These are phyloP conservation scores for Umbellularia californica DNA, from an alignment of 164 flowering plant species.

Conservation along the genomic window DNA sequence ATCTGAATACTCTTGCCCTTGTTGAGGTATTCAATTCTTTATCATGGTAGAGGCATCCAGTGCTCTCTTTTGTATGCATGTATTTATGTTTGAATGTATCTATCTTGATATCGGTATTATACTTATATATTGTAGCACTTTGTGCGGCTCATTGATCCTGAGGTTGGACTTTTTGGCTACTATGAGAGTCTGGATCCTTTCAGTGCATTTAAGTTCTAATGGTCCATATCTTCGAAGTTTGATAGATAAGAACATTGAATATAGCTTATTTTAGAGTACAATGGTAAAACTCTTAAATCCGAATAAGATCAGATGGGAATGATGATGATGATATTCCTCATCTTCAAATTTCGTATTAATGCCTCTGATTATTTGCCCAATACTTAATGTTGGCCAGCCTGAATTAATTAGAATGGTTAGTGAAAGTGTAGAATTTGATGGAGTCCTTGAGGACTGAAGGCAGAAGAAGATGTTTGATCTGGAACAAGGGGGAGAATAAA, in stretches of 20 bases:
- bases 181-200: not conserved
- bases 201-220: too few relatives aligned
- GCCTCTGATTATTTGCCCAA: not conserved
- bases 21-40: slow-evolving; percentile 64
- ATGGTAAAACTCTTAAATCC: too few relatives aligned
- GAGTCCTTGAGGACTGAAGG: not conserved
- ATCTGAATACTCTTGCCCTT: slow-evolving; percentile 87
- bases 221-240: too few relatives aligned
- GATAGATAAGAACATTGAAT: too few relatives aligned
- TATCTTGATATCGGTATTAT: not conserved
- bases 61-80: too few relatives aligned
- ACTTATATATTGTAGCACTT: not conserved
- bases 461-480: not conserved
- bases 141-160: not conserved
- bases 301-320: too few relatives aligned
- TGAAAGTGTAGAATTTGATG: not conserved
- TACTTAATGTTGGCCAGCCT: not conserved
- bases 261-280: too few relatives aligned
- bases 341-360: not conserved
- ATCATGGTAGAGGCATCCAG: not conserved
- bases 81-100: not conserved
- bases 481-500: not conserved
- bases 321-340: not conserved
- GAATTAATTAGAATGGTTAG: not conserved
- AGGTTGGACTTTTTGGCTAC: not conserved